Conservation (phyloP, 345 rosid species). For the Limnanthes douglasii region DNA sequence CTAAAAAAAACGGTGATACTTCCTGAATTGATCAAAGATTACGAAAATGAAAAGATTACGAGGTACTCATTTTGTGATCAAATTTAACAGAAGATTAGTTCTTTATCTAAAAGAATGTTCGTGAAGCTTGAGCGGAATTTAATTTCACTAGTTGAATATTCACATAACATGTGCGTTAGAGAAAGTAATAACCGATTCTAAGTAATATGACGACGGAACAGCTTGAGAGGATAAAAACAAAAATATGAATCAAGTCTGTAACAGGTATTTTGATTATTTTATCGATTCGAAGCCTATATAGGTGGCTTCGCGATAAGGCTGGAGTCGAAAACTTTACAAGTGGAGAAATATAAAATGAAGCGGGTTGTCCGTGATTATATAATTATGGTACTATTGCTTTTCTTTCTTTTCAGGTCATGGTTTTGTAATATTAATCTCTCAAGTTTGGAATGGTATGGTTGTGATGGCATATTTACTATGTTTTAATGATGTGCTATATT, state of each 20-base stretch:
- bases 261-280: conserved; percentile 35
- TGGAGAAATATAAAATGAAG: conserved; percentile 24
- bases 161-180: conserved; percentile 18
- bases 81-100: conserved; percentile 36
- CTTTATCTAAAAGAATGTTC: conserved; percentile 36
- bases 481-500: conserved; percentile 16
- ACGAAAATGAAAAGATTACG: conserved; percentile 83
- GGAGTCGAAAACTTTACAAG: conserved; percentile 28
- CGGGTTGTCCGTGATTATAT: conserved; percentile 18
- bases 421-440: too few relatives aligned
- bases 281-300: conserved; percentile 13
- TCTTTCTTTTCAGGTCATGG: conserved; percentile 16
- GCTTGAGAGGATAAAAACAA: conserved; percentile 45
- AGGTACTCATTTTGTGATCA: conserved; percentile 34
- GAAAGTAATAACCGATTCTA: conserved; percentile 32
- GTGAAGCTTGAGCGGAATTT: conserved; percentile 6
- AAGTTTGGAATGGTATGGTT: too few relatives aligned
- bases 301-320: conserved; percentile 24
- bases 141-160: too few relatives aligned
- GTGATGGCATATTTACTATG: conserved; percentile 6
- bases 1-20: conserved; percentile 50
- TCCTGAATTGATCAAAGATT: conserved; percentile 38
- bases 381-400: conserved; percentile 56
- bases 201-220: conserved; percentile 49
- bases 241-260: conserved; percentile 39